A percentile compares a stretch with the other conserved stretches of the same genome.
Evolutionary conservation across 176 grass and related monocot genomes (phyloP).

Genomic region (Oryza meyeriana): DNA sequence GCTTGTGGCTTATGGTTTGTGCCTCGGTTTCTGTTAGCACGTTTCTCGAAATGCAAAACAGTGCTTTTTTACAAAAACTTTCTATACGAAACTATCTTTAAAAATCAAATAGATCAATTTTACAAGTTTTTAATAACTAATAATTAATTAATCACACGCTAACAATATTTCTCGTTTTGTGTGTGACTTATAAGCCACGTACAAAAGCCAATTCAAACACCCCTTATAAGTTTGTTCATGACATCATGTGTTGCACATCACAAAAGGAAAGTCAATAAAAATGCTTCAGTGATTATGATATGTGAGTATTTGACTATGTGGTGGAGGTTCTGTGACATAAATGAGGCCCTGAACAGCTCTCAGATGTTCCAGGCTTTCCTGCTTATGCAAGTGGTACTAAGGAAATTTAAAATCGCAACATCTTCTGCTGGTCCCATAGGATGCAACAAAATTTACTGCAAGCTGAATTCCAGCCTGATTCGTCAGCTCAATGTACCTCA

Average conservation of each 20-base stretch:
- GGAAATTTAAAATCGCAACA: slow-evolving; percentile 31
- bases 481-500: slow-evolving; percentile 22
- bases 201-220: no score
- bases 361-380: slow-evolving; percentile 38
- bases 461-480: slow-evolving; percentile 26
- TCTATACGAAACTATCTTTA: no score
- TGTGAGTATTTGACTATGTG: background rate
- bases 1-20: no score
- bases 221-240: slow-evolving; percentile 13
- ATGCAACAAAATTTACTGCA: slow-evolving; percentile 33
- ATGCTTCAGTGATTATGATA: slow-evolving; percentile 11
- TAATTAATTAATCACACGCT: no score
- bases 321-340: slow-evolving; percentile 39
- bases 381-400: slow-evolving; percentile 21
- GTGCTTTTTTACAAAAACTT: no score
- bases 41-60: no score
- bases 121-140: no score
- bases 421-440: slow-evolving; percentile 8
- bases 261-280: slow-evolving; percentile 31
- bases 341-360: slow-evolving; percentile 43
- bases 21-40: no score
- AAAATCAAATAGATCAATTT: no score
- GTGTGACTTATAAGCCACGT: no score
- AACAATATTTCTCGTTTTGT: no score
- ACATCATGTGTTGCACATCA: slow-evolving; percentile 33